A percentile compares a stretch with the other conserved stretches of the same genome.
Conservation (phyloP, 192 early-diverging fungal genomes). For the Coemansia sp. region DNA sequence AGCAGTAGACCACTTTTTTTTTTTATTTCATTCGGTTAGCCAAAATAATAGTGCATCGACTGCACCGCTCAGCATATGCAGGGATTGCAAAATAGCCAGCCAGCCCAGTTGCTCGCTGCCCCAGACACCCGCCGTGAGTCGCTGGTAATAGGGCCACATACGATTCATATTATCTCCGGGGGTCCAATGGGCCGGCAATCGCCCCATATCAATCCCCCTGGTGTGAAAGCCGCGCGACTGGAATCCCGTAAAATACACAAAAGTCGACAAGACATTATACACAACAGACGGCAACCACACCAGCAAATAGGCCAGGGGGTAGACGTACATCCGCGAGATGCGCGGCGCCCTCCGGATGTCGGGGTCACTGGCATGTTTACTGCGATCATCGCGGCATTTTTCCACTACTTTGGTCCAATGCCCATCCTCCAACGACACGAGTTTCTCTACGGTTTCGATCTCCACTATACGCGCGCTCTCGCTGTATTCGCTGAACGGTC, state of each 20-base stretch:
- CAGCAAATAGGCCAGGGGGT: slow-evolving; percentile 37
- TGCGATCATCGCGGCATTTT: slow-evolving; percentile 8
- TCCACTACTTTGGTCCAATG: slow-evolving; percentile 23
- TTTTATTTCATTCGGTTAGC: slow-evolving; percentile 39
- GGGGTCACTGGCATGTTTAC: no score
- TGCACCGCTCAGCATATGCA: slow-evolving; percentile 39
- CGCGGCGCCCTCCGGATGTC: no score
- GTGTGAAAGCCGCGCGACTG: background rate
- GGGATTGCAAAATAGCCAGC: slow-evolving; percentile 35
- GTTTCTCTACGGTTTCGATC: slow-evolving; percentile 1
- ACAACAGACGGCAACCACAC: slow-evolving; percentile 33
- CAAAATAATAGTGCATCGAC: slow-evolving; percentile 40
- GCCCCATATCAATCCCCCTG: slow-evolving; percentile 11
- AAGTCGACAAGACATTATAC: slow-evolving; percentile 33
- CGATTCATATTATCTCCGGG: slow-evolving; percentile 24
- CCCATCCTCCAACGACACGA: slow-evolving; percentile 20
- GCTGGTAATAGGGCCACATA: slow-evolving; percentile 35
- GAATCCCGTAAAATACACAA: slow-evolving; percentile 33
- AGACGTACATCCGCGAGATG: slow-evolving; percentile 44
- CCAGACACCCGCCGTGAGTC: background rate
- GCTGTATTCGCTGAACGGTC: slow-evolving; percentile 5
- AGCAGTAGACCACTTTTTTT: background rate
- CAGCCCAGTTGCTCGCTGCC: slow-evolving; percentile 26
- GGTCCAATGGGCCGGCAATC: slow-evolving; percentile 39
- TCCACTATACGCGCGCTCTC: slow-evolving; percentile 8